phyloP scores from a whole-genome alignment of 2,329 filamentous ascomycete species.

The Trichoderma sp. region DNA sequence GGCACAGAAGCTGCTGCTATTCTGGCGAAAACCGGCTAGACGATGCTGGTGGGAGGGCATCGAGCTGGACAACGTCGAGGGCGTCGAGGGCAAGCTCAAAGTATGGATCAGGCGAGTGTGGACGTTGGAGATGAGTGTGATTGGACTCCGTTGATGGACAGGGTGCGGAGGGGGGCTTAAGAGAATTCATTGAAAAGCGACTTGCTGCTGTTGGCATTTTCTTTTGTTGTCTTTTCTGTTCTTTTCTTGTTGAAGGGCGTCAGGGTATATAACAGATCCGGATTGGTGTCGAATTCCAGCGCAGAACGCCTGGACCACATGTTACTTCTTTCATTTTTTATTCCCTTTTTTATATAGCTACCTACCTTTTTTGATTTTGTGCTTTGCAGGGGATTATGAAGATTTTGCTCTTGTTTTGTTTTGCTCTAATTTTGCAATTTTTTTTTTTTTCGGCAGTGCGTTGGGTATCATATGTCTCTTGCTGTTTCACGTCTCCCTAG shows the following conservation, averaged over 20 bases:
- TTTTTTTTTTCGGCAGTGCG: no score
- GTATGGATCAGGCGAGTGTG: slow-evolving; percentile 98
- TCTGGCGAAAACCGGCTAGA: slow-evolving; percentile 95
- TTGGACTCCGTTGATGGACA: slow-evolving; percentile 66
- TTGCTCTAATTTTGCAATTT: neutral
- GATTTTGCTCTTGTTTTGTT: neutral
- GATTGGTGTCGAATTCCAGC: slow-evolving; percentile 18
- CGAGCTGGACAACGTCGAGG: slow-evolving; percentile 83
- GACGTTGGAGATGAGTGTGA: slow-evolving; percentile 98
- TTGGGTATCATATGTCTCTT: neutral
- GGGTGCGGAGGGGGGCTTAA: neutral
- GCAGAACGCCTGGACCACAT: slow-evolving; percentile 17
- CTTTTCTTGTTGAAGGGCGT: slow-evolving; percentile 18
- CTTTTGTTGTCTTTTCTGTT: neutral
- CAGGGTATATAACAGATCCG: slow-evolving; percentile 21
- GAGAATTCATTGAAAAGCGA: neutral
- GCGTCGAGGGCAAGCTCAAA: slow-evolving; percentile 87
- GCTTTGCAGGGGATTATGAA: neutral
- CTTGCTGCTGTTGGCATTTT: slow-evolving; percentile 4
- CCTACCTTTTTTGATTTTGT: neutral
- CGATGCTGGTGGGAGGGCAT: slow-evolving; percentile 99
- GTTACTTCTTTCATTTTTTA: slow-evolving; percentile 18
- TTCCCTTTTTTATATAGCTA: neutral
- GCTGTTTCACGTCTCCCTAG: neutral
- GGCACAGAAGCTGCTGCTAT: slow-evolving; percentile 95